These are phyloP conservation scores for Copromyces sp. DNA, from an alignment of 495 filamentous ascomycete genomes.

Conservation along the genomic window DNA sequence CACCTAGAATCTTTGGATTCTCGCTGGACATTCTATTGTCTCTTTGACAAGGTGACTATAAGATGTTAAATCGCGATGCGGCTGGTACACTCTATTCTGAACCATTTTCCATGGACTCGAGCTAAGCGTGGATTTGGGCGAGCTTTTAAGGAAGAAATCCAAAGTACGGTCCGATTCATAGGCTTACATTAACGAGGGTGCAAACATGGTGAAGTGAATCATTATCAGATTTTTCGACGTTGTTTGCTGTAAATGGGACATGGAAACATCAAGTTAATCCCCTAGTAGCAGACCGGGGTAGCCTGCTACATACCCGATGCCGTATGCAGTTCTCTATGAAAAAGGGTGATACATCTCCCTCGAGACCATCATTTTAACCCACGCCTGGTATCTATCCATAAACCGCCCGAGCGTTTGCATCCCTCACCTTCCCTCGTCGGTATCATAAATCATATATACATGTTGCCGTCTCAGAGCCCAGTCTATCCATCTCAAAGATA, in stretches of 20 bases:
- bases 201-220: background rate
- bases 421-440: background rate
- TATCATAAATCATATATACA: background rate
- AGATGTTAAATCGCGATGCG: background rate
- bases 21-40: background rate
- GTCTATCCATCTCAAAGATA: background rate
- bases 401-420: background rate
- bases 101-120: background rate
- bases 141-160: background rate
- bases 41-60: background rate
- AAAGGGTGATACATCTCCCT: background rate
- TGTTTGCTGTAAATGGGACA: background rate
- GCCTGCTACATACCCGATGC: background rate
- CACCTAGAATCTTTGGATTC: background rate
- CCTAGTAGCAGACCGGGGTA: background rate
- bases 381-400: background rate
- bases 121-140: background rate
- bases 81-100: background rate
- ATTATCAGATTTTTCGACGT: background rate
- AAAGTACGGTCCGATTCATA: background rate
- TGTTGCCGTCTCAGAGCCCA: background rate
- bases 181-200: background rate
- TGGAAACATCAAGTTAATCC: background rate
- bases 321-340: background rate
- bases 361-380: background rate